Evolutionary conservation across 306 rosid species (phyloP), one percentile per base, ranked within the genome.

Genomic region (Senna tora): DNA sequence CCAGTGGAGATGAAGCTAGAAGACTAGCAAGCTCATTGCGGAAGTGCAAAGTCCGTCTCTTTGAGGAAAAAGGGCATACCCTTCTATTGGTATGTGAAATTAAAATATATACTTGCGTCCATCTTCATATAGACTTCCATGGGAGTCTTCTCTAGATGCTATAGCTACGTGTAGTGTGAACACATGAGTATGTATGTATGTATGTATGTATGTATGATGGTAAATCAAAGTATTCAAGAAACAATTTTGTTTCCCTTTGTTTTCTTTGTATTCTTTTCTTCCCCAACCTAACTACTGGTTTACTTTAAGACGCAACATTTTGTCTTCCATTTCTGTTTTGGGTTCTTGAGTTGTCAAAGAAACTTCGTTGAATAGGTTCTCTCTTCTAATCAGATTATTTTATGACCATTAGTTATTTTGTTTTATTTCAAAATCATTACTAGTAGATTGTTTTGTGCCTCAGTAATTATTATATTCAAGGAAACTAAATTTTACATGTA

Each of bases 1-100:
- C 98, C 32, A 93, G 98, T 83, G 56, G 16, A 76, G 77, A 83
- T 56, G 98, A 93, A 88, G 96, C 92, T 4, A 64, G 56, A 70
- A 80, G 97, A 76, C 95, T 93, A 14, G 65, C 30, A 4, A 32
- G 67, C 13, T 67, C 78, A 19, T 78, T 93, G 71, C 76, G 77
- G 47, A 83, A 85, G 74, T 93, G 97, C 80, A 78, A 68, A 45
- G 72, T 87, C 25, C 96, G 96, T 49, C 34, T 62, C 86, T 90
- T 90, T 56, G 81, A 82, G 52, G 92, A 88, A 75, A 84, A 54
- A 36, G 98, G 98, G 34, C 98, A 93, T 80, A 87, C 98, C 82
- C 83, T 93, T 72, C 91, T 93, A 67, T 83, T 93, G 89, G 98
- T 90, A 83, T 10, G 90, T 87, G 67, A 41, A 45, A 49, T 77